Base-by-base conservation (phyloP, 441 rosid genomes). In the Melastoma candidum region DNA sequence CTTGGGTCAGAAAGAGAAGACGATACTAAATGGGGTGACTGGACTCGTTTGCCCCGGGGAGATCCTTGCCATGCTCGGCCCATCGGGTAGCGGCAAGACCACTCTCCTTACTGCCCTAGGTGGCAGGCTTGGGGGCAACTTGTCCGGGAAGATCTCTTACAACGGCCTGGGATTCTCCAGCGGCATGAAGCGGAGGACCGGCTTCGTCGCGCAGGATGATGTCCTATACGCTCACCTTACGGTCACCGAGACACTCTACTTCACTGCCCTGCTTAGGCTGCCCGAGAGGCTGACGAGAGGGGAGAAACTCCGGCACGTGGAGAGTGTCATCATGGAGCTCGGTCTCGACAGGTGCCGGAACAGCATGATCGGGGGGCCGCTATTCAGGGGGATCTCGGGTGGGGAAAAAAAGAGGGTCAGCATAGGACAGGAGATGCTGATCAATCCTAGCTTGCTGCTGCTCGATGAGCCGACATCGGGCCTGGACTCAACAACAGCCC, bases 71-170 rank as follows among this genome's bases (percentile, higher is more conserved):
- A 63, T 71, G 64, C 56, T 75, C 11, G 70, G 79, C 12, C 79
- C 79, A 10, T 75, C 79, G 0, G 72, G 74, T 44, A 66, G 74
- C 11, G 79, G 79, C 57, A 75, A 71, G 60, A 71, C 74, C 12
- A 75, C 70, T 46, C 54, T 75, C 32, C 57, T 54, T n/a, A 66
- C 74, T 1, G 69, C 76, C 27, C 27, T 71, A 14, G 79, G 71
- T 3, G 71, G 74, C 51, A 60, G 66, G 12, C 55, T 63, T 17
- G 24, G 57, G 2, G 67, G 72, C 17, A 26, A 13, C 11, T 56
- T 70, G 13, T 46, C 29, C 7, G 76, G 76, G 14, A 29, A 25
- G 48, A 60, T 66, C 32, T 58, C 68, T 41, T 69, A 63, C 66
- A 74, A 71, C 8, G 63, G 54, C 27, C 67, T 60, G 44, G 70